These are phyloP conservation scores for Pugionium cornutum DNA, from an alignment of 345 rosid species.

Conservation along the genomic window DNA sequence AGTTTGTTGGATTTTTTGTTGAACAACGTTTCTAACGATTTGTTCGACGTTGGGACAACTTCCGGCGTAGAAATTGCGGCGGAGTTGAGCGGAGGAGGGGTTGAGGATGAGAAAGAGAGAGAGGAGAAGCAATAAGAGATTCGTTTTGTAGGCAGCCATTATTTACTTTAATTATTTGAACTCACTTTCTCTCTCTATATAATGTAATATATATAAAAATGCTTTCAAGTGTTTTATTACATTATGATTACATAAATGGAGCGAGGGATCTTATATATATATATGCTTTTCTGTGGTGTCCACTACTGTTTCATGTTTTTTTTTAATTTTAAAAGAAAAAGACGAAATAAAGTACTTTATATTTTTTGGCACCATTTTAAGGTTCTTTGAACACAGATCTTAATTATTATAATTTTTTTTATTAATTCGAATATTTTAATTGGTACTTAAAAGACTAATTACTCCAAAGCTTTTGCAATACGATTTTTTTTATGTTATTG, in stretches of 20 bases:
- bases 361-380: constrained; percentile 11
- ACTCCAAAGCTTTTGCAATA: background rate
- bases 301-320: constrained; percentile 31
- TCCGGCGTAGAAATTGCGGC: constrained; percentile 57
- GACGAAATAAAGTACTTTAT: constrained; percentile 11
- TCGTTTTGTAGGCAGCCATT: constrained; percentile 27
- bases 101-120: constrained; percentile 22
- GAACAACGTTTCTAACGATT: constrained; percentile 60
- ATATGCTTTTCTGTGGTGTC: constrained; percentile 23
- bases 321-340: background rate
- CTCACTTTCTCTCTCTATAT: constrained; percentile 10
- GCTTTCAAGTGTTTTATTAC: background rate
- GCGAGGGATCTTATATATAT: constrained; percentile 9
- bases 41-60: constrained; percentile 73
- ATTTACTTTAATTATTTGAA: background rate
- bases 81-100: constrained; percentile 58
- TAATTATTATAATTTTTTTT: background rate
- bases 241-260: constrained; percentile 14
- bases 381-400: background rate
- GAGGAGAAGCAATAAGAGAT: constrained; percentile 22
- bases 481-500: background rate
- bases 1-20: constrained; percentile 55
- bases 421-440: background rate
- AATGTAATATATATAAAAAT: background rate
- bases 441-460: background rate